These are phyloP conservation scores for Leccinum pellstonianum DNA, from an alignment of 768 basidiomycete genomes.

Conservation along the genomic window DNA sequence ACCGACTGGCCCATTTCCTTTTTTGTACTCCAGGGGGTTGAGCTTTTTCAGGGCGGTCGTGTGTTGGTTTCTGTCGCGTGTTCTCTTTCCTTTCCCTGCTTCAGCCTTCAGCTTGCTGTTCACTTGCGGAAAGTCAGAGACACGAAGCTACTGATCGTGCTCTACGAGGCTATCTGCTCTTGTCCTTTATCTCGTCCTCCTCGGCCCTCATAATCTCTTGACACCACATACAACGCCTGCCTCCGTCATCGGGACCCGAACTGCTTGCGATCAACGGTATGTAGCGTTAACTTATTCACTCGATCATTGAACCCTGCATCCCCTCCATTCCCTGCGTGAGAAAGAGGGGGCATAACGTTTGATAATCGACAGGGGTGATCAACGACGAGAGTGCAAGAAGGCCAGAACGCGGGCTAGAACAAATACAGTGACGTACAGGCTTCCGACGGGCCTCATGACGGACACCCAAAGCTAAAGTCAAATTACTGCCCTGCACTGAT, in stretches of 20 bases:
- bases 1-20: conserved; percentile 21
- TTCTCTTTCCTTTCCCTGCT: conserved; percentile 20
- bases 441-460: too few relatives aligned
- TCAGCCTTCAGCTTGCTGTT: conserved; percentile 24
- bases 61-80: conserved; percentile 24
- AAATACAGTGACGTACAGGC: background rate
- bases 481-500: background rate
- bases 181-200: conserved; percentile 19
- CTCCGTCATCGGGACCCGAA: background rate
- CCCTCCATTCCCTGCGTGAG: background rate
- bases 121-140: conserved; percentile 42
- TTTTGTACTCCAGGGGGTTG: conserved; percentile 29
- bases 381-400: background rate
- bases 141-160: conserved; percentile 42
- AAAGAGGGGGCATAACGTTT: background rate
- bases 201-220: conserved; percentile 19
- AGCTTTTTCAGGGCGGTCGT: conserved; percentile 35
- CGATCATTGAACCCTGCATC: background rate
- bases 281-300: background rate
- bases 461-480: background rate
- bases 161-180: conserved; percentile 10
- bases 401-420: background rate
- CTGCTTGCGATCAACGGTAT: background rate
- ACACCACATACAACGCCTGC: background rate
- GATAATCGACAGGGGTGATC: background rate